Percentiles rank a stretch among this genome's conserved stretches.
phyloP scores from a whole-genome alignment of 768 basidiomycete genomes.

The Glaciozyma martinii region DNA sequence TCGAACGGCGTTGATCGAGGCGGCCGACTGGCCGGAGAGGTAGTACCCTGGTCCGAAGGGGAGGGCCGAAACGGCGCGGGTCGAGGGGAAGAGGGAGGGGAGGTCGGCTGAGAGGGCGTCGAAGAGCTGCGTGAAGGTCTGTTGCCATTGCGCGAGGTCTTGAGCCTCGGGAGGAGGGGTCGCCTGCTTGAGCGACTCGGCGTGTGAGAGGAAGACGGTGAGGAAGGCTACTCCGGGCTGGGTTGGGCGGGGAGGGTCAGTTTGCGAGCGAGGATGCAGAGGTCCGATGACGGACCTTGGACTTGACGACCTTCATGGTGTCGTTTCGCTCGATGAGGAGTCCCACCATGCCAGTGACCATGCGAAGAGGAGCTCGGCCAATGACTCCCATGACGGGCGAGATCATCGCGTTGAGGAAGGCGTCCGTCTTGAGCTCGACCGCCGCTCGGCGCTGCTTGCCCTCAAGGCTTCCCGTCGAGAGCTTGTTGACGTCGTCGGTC shows the following conservation, averaged over 20 bases:
- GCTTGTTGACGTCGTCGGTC: conserved; percentile 46
- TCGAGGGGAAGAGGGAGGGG: conserved; percentile 78
- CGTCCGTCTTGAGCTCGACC: conserved; percentile 79
- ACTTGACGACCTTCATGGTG: conserved; percentile 60
- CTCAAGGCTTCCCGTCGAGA: conserved; percentile 36
- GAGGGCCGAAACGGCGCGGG: conserved; percentile 49
- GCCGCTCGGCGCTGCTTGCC: conserved; percentile 43
- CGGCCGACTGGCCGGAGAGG: conserved; percentile 24
- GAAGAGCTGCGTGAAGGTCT: conserved; percentile 80
- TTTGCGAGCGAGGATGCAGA: not conserved
- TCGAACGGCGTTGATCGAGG: conserved; percentile 42
- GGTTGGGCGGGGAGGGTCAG: not conserved
- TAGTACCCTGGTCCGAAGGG: conserved; percentile 43
- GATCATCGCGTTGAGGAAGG: conserved; percentile 72
- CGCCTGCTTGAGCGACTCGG: conserved; percentile 80
- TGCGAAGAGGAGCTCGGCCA: conserved; percentile 63
- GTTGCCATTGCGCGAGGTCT: conserved; percentile 48
- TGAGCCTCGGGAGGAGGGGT: conserved; percentile 51
- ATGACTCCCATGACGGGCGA: conserved; percentile 79
- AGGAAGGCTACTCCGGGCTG: conserved; percentile 87
- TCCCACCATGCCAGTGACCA: conserved; percentile 78
- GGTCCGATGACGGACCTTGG: conserved; percentile 47
- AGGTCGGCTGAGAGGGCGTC: conserved; percentile 67
- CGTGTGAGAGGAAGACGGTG: conserved; percentile 81
- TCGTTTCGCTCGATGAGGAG: conserved; percentile 71